phyloP scores from a whole-genome alignment of 495 filamentous ascomycete species.

The Hypoxylon subgilvum region DNA sequence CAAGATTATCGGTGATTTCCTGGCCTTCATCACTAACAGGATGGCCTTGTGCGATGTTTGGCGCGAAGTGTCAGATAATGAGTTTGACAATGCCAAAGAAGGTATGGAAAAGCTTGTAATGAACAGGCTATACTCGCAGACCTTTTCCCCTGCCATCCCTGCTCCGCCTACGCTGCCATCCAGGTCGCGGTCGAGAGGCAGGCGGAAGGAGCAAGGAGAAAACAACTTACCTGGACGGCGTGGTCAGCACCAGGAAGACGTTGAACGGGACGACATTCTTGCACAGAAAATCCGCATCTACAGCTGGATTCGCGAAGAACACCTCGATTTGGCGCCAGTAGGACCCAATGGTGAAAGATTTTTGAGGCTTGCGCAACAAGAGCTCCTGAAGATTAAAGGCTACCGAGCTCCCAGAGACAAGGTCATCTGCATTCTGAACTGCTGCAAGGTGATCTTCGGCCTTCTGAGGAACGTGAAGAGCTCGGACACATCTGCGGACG shows the following conservation, averaged over 20 bases:
- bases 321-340: slow-evolving; percentile 91
- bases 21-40: slow-evolving; percentile 97
- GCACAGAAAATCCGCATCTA: slow-evolving; percentile 97
- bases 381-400: slow-evolving; percentile 93
- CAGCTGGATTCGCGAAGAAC: slow-evolving; percentile 89
- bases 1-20: slow-evolving; percentile 96
- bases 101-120: slow-evolving; percentile 99
- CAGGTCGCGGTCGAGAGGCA: too few species aligned
- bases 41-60: slow-evolving; percentile 98
- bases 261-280: slow-evolving; percentile 92
- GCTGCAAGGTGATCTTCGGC: slow-evolving; percentile 99
- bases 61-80: slow-evolving; percentile 91
- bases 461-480: slow-evolving; percentile 89
- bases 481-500: slow-evolving; percentile 91
- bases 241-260: slow-evolving; percentile 98
- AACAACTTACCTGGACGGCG: slow-evolving; percentile 78
- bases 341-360: slow-evolving; percentile 85
- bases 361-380: slow-evolving; percentile 86
- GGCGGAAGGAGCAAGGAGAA: slow-evolving; percentile 69
- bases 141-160: slow-evolving; percentile 92
- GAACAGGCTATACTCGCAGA: slow-evolving; percentile 95
- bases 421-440: slow-evolving; percentile 97
- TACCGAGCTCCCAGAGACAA: slow-evolving; percentile 97
- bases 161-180: slow-evolving; percentile 74
- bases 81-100: slow-evolving; percentile 97